These are phyloP conservation scores for Cetraspora pellucida DNA, from an alignment of 192 early-diverging fungal species.

Conservation along the genomic window DNA sequence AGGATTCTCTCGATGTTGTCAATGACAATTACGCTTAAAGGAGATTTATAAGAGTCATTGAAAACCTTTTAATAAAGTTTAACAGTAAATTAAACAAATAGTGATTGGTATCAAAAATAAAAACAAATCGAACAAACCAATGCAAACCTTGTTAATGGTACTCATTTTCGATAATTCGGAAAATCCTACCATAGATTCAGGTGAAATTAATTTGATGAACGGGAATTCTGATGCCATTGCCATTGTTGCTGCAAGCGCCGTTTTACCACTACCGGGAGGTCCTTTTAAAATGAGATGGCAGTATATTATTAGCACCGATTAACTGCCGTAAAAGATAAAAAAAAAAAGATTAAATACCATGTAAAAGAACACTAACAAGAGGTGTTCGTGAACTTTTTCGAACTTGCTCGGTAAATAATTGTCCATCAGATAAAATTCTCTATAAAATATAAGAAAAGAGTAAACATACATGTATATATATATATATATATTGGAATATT, in stretches of 20 bases:
- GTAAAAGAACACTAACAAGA: slow-evolving; percentile 86
- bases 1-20: slow-evolving; percentile 92
- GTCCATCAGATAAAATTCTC: slow-evolving; percentile 59
- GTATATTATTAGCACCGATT: too few relatives aligned
- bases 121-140: background rate
- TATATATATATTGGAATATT: background rate
- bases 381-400: slow-evolving; percentile 81
- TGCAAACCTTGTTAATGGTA: slow-evolving; percentile 76
- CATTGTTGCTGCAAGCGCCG: slow-evolving; percentile 93
- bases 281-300: slow-evolving; percentile 12
- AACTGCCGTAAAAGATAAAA: background rate
- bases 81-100: background rate
- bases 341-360: slow-evolving; percentile 50
- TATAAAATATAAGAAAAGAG: slow-evolving; percentile 44
- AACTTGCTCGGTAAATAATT: slow-evolving; percentile 72
- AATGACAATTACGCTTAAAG: slow-evolving; percentile 90
- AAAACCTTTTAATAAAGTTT: slow-evolving; percentile 60
- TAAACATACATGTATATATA: background rate
- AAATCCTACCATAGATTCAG: slow-evolving; percentile 94
- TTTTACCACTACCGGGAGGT: slow-evolving; percentile 88
- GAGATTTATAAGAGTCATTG: slow-evolving; percentile 96
- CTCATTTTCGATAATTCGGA: slow-evolving; percentile 81
- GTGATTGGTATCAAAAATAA: background rate
- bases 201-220: slow-evolving; percentile 96
- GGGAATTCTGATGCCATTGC: slow-evolving; percentile 90